A percentile compares a stretch with the other conserved stretches of the same genome.
Conservation (phyloP, 306 rosid genomes). For the Abrus precatorius region DNA sequence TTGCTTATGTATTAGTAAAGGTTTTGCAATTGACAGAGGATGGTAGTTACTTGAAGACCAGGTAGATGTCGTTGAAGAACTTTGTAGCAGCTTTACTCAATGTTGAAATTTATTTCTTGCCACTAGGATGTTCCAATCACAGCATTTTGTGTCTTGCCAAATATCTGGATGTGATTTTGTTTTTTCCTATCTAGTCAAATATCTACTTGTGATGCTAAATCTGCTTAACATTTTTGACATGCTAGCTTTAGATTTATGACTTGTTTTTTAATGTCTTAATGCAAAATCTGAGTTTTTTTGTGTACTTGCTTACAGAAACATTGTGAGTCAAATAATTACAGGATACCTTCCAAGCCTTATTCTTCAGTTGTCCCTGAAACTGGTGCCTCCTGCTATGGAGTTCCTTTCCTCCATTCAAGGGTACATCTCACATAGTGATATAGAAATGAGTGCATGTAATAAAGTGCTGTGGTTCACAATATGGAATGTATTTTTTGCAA, state of each 20-base stretch:
- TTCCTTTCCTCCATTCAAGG: constrained; percentile 96
- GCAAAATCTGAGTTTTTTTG: constrained; percentile 42
- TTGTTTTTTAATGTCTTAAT: constrained; percentile 20
- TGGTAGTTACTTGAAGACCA: constrained; percentile 11
- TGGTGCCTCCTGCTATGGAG: constrained; percentile 87
- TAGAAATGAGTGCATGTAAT: constrained; percentile 83
- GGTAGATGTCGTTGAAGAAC: not conserved
- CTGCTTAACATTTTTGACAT: constrained; percentile 29
- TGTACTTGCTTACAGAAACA: constrained; percentile 66
- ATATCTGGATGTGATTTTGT: constrained; percentile 1
- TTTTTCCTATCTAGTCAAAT: constrained; percentile 21
- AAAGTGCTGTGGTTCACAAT: constrained; percentile 96
- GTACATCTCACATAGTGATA: constrained; percentile 73
- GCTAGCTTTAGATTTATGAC: constrained; percentile 24
- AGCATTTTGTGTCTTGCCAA: constrained; percentile 5
- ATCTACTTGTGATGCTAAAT: constrained; percentile 36
- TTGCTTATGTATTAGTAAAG: not conserved
- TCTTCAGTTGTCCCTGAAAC: constrained; percentile 82
- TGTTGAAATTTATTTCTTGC: constrained; percentile 38
- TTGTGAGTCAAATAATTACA: constrained; percentile 80
- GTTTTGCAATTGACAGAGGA: constrained; percentile 35
- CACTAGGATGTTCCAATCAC: constrained; percentile 18
- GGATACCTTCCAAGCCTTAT: constrained; percentile 98
- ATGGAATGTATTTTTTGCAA: constrained; percentile 94
- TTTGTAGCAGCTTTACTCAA: not conserved